Percentiles rank a stretch among this genome's conserved stretches.
Conservation (phyloP, 1,284 basidiomycete species). For the Malassezia equina region DNA sequence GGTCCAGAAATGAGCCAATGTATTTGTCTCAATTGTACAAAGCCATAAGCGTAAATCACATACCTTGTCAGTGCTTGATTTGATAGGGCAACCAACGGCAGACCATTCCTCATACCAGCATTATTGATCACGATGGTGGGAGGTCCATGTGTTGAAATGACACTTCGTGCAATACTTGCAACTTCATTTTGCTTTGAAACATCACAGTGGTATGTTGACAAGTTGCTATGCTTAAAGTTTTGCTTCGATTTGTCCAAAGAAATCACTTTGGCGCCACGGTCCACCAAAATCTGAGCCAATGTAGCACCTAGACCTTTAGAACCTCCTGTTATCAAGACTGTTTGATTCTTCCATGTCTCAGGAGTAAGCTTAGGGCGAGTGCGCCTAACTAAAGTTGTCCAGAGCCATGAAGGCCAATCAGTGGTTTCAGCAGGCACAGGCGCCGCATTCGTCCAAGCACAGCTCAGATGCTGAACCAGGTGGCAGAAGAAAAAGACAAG, state of each 20-base stretch:
- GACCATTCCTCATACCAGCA: constrained; percentile 87
- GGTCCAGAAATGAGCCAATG: constrained; percentile 77
- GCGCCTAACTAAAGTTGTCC: not conserved
- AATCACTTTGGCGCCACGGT: constrained; percentile 68
- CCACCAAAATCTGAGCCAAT: constrained; percentile 69
- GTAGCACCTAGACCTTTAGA: constrained; percentile 77
- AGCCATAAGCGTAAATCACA: not conserved
- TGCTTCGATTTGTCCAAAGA: constrained; percentile 58
- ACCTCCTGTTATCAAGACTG: constrained; percentile 51
- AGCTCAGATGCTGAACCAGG: not conserved
- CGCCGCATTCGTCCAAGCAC: constrained; percentile 8
- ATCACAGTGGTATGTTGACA: constrained; percentile 32
- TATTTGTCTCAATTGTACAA: constrained; percentile 65
- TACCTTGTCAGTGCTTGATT: constrained; percentile 62
- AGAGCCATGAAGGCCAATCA: not conserved
- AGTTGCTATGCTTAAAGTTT: constrained; percentile 15
- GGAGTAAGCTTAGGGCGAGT: not conserved
- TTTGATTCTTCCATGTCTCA: constrained; percentile 19
- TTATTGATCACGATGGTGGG: constrained; percentile 81
- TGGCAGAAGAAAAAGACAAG: not conserved
- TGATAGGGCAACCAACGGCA: constrained; percentile 66
- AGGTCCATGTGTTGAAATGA: constrained; percentile 16
- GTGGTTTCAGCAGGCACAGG: not conserved
- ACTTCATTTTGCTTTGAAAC: constrained; percentile 16
- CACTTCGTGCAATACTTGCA: not conserved